Conservation (phyloP, 2,329 filamentous ascomycete species). For the Metarhizium sp. region DNA sequence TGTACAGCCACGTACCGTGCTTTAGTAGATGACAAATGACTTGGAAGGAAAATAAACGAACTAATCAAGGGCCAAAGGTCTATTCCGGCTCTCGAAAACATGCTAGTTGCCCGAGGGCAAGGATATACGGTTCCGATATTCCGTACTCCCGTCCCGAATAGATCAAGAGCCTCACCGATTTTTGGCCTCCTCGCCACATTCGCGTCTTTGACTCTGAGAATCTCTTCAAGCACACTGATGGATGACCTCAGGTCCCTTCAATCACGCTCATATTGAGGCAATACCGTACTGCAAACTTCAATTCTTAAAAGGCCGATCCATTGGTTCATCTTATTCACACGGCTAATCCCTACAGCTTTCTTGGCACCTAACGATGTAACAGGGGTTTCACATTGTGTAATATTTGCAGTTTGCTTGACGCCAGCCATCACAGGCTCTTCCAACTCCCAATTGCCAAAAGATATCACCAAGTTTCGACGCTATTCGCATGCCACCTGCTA, state of each 20-base stretch:
- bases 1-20: too few species aligned
- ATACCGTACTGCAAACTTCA: background rate
- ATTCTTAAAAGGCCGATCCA: background rate
- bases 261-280: background rate
- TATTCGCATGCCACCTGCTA: background rate
- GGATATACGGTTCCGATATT: too few species aligned
- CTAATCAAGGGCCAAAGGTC: too few species aligned
- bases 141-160: too few species aligned
- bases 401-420: slow-evolving; percentile 4
- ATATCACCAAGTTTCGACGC: slow-evolving; percentile 2
- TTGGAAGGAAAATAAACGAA: too few species aligned
- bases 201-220: too few species aligned
- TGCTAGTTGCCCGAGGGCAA: too few species aligned
- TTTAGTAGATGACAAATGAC: too few species aligned
- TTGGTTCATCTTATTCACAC: slow-evolving; percentile 1
- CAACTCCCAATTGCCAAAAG: slow-evolving; percentile 7
- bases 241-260: background rate
- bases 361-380: background rate
- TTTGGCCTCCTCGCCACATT: too few species aligned
- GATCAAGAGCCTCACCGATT: too few species aligned
- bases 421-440: slow-evolving; percentile 1
- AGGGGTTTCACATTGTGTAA: background rate
- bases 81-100: too few species aligned
- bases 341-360: background rate
- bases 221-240: background rate